Evolutionary conservation across 2,329 filamentous ascomycete genomes (phyloP), one percentile per base, ranked within the genome.

Genomic region (Epichloe baconii): DNA sequence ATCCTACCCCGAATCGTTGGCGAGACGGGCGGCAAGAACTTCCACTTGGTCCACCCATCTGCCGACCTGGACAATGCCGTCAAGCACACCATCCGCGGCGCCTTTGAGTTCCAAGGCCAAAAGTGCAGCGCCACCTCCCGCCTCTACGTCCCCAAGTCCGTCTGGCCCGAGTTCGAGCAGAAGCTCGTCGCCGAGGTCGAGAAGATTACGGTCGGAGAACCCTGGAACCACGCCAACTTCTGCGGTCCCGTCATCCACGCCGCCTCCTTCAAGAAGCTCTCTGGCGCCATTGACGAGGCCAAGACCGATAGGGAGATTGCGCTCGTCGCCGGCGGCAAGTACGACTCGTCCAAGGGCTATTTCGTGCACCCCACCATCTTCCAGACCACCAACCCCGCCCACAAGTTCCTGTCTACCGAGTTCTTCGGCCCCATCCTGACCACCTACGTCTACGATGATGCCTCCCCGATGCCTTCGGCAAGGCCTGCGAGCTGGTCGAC

Each of bases 11-110:
- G 88, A 59, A 86, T 95, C 56, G 87, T 95, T 4, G 88, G 88
- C 54, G 88, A 95, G 75, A 95, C 88, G 31, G 88, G 88, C 54
- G 88, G 88, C 65, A 95, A 95, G 80, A 95, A 95, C 75, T 95
- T 90, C 76, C 88, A 94, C 68, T 70, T 95, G 49, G 69, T 95
- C 35, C 88, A 95, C 72, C 72, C 75, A 44, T 83, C 81, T 3
- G 88, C 88, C 40, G 85, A 94, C 59, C 70, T 93, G 47, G 72
- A 80, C 54, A 93, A 91, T 62, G 88, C 88, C 11, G 87, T 79
- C 36, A 76, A 86, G 57, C 85, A 94, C 67, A 93, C 87, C 5
- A 79, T 95, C 35, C 86, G 89, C 51, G 88, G 86, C 46, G 88
- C 88, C 2, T 95, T 94, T 62, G 89, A 95, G 68, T 95, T 83